phyloP scores from a whole-genome alignment of 2,329 filamentous ascomycete species.

The Aureobasidium sp. region DNA sequence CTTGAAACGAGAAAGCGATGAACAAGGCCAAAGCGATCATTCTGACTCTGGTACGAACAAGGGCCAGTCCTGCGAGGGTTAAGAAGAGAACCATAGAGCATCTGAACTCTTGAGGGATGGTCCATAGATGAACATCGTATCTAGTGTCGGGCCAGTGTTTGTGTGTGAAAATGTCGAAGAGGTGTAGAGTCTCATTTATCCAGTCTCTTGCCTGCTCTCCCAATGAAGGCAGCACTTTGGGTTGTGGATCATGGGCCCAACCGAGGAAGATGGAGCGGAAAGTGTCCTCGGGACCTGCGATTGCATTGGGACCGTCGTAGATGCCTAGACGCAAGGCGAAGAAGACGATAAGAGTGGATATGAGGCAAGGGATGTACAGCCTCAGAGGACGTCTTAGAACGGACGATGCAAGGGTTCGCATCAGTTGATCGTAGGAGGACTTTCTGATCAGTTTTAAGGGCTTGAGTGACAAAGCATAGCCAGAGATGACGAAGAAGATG shows the following conservation, averaged over 20 bases:
- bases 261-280: slow-evolving; percentile 18
- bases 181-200: slow-evolving; percentile 34
- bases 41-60: slow-evolving; percentile 25
- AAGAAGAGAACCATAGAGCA: slow-evolving; percentile 54
- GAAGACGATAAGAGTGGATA: slow-evolving; percentile 21
- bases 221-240: slow-evolving; percentile 15
- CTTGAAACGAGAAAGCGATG: slow-evolving; percentile 41
- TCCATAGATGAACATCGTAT: slow-evolving; percentile 57
- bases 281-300: slow-evolving; percentile 17
- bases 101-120: slow-evolving; percentile 55
- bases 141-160: slow-evolving; percentile 24
- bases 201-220: slow-evolving; percentile 24
- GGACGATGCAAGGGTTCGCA: slow-evolving; percentile 18
- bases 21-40: slow-evolving; percentile 38
- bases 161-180: slow-evolving; percentile 22
- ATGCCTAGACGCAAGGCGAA: slow-evolving; percentile 12
- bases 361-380: slow-evolving; percentile 21
- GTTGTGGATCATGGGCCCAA: slow-evolving; percentile 20
- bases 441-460: slow-evolving; percentile 24
- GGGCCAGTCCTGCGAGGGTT: slow-evolving; percentile 38
- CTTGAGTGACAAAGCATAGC: slow-evolving; percentile 50
- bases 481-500: slow-evolving; percentile 56
- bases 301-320: slow-evolving; percentile 19
- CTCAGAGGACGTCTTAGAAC: slow-evolving; percentile 22
- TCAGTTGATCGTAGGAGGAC: slow-evolving; percentile 23